Base-by-base conservation (phyloP, 768 basidiomycete species). In the Tricholoma bakamatsutake region DNA sequence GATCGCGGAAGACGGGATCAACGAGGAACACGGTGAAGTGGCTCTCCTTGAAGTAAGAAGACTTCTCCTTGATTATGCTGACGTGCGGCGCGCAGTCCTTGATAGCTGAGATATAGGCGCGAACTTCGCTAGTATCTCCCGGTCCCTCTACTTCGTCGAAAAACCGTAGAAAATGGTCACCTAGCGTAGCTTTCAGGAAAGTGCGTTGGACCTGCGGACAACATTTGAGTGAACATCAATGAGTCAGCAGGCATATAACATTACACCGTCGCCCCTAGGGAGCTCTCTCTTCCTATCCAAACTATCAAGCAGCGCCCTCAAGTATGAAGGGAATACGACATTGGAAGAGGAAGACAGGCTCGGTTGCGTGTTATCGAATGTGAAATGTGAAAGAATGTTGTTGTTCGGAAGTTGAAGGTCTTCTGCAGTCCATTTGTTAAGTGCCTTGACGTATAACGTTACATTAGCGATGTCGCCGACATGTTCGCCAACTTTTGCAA, bases 21-120 rank as follows among this genome's bases (percentile, higher is more conserved):
- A 50, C 49, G 49, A 50, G 17, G 12, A 50, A 50, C n/a, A 49
- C 48, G 9, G 48, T 30, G 48, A 49, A 49, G 48, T 28, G 48
- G 33, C 48, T 49, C 48, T 34, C 17, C 48, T 49, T 49, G 48
- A 49, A 49, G 48, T 30, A 49, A 34, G 48, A 30, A 30, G 48
- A 49, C 48, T 30, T 49, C 27, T 49, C 33, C 28, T 49, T 49
- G 48, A 49, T 34, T 30, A 49, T 49, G 33, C 30, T 30, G 48
- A 49, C 48, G 21, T 49, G 28, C 27, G 48, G 48, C 15, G 48
- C 48, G 33, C 48, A 49, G 48, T 49, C 48, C 30, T 30, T 34
- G 15, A 49, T 49, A 30, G 48, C 48, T 34, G 48, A 15, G 18
- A 50, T 31, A 37, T 33, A 50, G 42, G 42, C 21, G 13, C 21